Conservation (phyloP, 805 yeast species). For the Yarrowia keelungensis region DNA sequence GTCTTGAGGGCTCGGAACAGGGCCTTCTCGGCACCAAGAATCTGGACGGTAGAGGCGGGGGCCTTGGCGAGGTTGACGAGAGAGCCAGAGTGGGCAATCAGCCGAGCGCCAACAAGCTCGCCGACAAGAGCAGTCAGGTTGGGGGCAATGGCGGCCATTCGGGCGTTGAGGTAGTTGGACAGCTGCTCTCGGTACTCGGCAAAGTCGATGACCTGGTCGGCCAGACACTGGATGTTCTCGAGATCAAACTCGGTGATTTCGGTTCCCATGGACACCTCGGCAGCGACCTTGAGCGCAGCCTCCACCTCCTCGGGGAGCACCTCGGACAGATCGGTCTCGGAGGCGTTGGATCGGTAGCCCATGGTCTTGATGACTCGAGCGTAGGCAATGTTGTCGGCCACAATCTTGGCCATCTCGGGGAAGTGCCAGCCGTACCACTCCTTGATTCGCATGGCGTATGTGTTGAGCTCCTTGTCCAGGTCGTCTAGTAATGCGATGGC, state of each 20-base stretch:
- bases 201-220: constrained; percentile 89
- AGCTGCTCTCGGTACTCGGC: constrained; percentile 88
- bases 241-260: constrained; percentile 94
- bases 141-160: constrained; percentile 98
- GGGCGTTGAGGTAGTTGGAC: constrained; percentile 86
- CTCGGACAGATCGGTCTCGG: constrained; percentile 85
- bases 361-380: constrained; percentile 67
- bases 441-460: constrained; percentile 95
- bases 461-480: constrained; percentile 96
- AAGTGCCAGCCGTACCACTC: constrained; percentile 99
- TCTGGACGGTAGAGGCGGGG: constrained; percentile 99
- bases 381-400: constrained; percentile 84
- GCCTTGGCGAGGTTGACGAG: constrained; percentile 94
- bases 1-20: constrained; percentile 95
- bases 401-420: constrained; percentile 94
- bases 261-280: constrained; percentile 98
- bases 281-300: constrained; percentile 60
- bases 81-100: constrained; percentile 98
- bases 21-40: constrained; percentile 97
- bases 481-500: constrained; percentile 98
- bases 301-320: constrained; percentile 93
- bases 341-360: constrained; percentile 83
- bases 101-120: constrained; percentile 98
- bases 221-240: constrained; percentile 88
- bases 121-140: constrained; percentile 96